Conservation (phyloP, 495 filamentous ascomycete species). For the Xylaria scruposa region DNA sequence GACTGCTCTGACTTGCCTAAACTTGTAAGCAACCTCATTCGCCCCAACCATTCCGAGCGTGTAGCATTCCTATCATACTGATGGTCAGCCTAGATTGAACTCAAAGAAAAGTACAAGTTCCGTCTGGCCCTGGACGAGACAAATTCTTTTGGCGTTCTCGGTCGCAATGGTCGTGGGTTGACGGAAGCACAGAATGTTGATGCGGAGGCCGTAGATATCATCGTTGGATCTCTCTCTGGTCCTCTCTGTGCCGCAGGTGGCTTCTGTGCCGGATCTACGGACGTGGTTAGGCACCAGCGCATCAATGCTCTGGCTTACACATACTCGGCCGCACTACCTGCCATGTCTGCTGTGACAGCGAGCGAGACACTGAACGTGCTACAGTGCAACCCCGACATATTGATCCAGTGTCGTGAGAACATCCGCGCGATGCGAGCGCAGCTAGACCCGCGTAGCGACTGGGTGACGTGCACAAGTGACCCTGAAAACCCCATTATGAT, state of each 20-base stretch:
- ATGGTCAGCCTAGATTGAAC: conserved; percentile 67
- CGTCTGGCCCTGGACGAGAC: conserved; percentile 96
- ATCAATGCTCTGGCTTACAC: conserved; percentile 90
- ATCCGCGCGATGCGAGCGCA: conserved; percentile 82
- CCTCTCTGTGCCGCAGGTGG: conserved; percentile 91
- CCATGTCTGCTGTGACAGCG: conserved; percentile 92
- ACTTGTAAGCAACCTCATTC: conserved; percentile 62
- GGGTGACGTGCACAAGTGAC: conserved; percentile 81
- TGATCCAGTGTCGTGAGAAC: conserved; percentile 78
- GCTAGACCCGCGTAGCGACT: conserved; percentile 91
- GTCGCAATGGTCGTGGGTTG: conserved; percentile 85
- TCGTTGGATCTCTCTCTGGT: conserved; percentile 86
- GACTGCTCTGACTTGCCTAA: conserved; percentile 85
- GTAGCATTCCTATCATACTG: neutral
- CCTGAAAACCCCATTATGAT: conserved; percentile 87
- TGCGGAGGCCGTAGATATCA: conserved; percentile 89
- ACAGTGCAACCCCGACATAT: conserved; percentile 79
- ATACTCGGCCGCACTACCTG: conserved; percentile 92
- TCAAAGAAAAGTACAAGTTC: conserved; percentile 95
- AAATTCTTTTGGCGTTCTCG: conserved; percentile 93
- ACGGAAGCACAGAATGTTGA: conserved; percentile 98
- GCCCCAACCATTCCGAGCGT: neutral
- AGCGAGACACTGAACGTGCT: conserved; percentile 85
- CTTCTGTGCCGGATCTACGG: conserved; percentile 88
- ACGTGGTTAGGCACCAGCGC: conserved; percentile 94